Conservation (phyloP, 1,284 basidiomycete species). For the Microbotryomycetes sp. region DNA sequence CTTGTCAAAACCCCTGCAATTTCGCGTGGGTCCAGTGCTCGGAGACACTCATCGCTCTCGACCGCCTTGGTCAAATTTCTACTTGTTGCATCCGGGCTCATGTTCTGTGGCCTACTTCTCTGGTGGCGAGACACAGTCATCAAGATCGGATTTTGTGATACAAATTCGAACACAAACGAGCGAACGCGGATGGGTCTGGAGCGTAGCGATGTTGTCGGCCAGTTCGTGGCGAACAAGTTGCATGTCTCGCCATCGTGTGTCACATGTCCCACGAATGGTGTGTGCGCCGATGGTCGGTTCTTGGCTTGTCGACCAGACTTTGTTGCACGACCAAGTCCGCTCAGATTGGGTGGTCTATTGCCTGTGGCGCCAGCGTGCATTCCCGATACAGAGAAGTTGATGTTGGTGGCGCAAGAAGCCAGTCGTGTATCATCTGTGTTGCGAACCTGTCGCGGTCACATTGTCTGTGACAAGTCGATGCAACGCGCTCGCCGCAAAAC, state of each 20-base stretch:
- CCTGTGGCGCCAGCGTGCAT: conserved; percentile 69
- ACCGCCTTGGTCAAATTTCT: conserved; percentile 38
- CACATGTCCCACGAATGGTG: conserved; percentile 74
- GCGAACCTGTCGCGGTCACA: conserved; percentile 39
- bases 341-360: conserved; percentile 49
- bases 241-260: conserved; percentile 54
- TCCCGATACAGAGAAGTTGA: conserved; percentile 72
- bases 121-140: conserved; percentile 54
- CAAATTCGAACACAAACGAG: conserved; percentile 57
- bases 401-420: conserved; percentile 68
- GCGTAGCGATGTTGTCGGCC: neutral
- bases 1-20: too few relatives aligned
- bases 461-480: conserved; percentile 25
- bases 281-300: conserved; percentile 56
- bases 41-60: too few relatives aligned
- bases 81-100: conserved; percentile 47
- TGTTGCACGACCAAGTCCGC: conserved; percentile 58
- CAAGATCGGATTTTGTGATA: conserved; percentile 74
- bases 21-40: too few relatives aligned
- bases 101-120: conserved; percentile 45
- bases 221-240: conserved; percentile 46
- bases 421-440: conserved; percentile 59
- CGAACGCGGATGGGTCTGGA: conserved; percentile 15
- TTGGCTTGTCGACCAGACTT: conserved; percentile 69
- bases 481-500: conserved; percentile 18